phyloP scores from a whole-genome alignment of 352 stramenopile genomes.

The Phytophthora europaea region DNA sequence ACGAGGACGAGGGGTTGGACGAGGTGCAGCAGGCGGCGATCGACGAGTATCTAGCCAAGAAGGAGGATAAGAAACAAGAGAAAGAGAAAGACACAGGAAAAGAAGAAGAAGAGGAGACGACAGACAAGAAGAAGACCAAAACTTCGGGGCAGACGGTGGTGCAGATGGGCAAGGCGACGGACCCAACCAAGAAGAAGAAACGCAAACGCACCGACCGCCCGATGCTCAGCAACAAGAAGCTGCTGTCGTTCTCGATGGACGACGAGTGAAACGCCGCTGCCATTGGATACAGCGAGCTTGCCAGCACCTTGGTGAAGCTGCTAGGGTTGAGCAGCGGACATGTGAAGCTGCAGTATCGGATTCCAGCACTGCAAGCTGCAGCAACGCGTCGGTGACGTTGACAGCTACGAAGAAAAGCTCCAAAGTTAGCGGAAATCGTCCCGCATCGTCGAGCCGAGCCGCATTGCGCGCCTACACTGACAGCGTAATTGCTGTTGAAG shows the following conservation, averaged over 20 bases:
- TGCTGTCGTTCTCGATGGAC: slow-evolving; percentile 88
- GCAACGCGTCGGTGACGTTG: not conserved
- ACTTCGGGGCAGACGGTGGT: slow-evolving; percentile 56
- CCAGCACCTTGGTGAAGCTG: not conserved
- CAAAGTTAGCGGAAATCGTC: not conserved
- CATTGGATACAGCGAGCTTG: not conserved
- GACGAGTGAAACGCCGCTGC: slow-evolving; percentile 51
- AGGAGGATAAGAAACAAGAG: slow-evolving; percentile 53
- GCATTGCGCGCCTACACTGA: too few species aligned
- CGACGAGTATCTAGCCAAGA: slow-evolving; percentile 70
- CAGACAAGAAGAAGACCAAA: slow-evolving; percentile 35
- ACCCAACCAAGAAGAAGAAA: slow-evolving; percentile 66
- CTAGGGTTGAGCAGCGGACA: too few species aligned
- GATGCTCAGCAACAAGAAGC: slow-evolving; percentile 78
- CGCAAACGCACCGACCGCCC: slow-evolving; percentile 47
- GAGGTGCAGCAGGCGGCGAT: slow-evolving; percentile 86
- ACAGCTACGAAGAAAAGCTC: not conserved
- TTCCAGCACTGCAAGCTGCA: not conserved
- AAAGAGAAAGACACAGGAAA: slow-evolving; percentile 34
- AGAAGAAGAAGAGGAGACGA: slow-evolving; percentile 20
- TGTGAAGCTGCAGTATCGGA: too few species aligned
- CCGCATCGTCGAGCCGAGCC: too few species aligned
- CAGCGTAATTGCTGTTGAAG: too few species aligned
- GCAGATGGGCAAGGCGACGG: slow-evolving; percentile 39
- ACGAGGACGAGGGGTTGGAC: slow-evolving; percentile 76